Base-by-base conservation (phyloP, 2,329 filamentous ascomycete species). In the Didymella glomerata region DNA sequence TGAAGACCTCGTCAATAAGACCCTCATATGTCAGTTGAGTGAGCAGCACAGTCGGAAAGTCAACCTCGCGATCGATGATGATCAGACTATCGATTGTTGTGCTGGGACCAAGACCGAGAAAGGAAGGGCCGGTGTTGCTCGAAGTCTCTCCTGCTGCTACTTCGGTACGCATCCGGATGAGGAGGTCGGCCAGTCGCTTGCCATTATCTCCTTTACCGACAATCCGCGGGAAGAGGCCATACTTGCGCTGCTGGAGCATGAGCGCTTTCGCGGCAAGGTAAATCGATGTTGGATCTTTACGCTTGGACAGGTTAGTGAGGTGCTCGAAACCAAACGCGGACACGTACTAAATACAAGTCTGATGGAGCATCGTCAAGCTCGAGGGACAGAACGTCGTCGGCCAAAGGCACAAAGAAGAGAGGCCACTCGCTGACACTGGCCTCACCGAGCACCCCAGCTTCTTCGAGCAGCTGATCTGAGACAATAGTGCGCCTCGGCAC, bases 11-110 rank as follows among this genome's bases (percentile, higher is more conserved):
- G 72, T 99, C 96, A 53, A 99, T 90, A 25, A 99, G 83, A 3
- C 95, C 95, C 79, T 99, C 94, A 71, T 99, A 99, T 1, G 95
- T 99, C 62, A 99, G 82, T 75, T 99, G 95, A 0, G 94, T 98
- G 53, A 99, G 88, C 16, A 99, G 84, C 0, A 91, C 90, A 1
- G 95, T 97, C 16, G 94, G 92, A 70, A 95, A 93, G 76, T 99
- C 95, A 54, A 97, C 90, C 74, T 97, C 93, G 48, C 95, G 90
- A 77, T 99, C 95, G 54, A 99, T 93, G 61, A 99, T 90, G 69
- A 99, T 93, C 60, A 97, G 82, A 72, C 90, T 96, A 76, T 99
- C 95, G 47, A 93, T 91, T 7, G 88, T 89, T 11, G 90, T 90
- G 76, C 95, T 98, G 13, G 95, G 94, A 11, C 91, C 89, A 25